Base-by-base conservation (phyloP, 345 rosid genomes). In the Aethionema arabicum region DNA sequence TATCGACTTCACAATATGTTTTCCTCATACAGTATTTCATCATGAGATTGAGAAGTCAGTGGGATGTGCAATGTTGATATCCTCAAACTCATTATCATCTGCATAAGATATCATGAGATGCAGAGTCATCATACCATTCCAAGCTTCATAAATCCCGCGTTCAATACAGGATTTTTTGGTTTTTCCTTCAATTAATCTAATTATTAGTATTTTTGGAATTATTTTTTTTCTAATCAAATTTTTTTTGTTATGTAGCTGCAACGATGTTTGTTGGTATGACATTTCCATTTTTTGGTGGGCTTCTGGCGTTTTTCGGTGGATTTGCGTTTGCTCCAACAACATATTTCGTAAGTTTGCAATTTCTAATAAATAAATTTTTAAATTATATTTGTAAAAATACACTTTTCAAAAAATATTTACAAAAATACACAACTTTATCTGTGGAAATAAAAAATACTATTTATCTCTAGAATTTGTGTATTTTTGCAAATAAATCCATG, bases 311-410 rank as follows among this genome's bases (percentile, higher is more conserved):
- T 79, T 85, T 88, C 12, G 96, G 96, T 48, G 96, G 96, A 73
- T 85, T 88, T 52, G 95, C 87, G 58, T 89, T 86, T 68, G 87
- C 96, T 11, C 91, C 95, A 5, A 89, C 96, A 8, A 81, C 96
- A 30, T 86, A 81, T 61, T 86, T 86, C 38, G 91, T 89, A 71
- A 81, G 91, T 44, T 40, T 30, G 11, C 36, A 9, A 31, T 52
- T 44, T 51, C 42, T 35, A n/a, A n/a, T n/a, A n/a, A n/a, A n/a
- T n/a, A n/a, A n/a, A n/a, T n/a, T n/a, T n/a, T n/a, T n/a, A n/a
- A n/a, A n/a, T n/a, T n/a, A n/a, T n/a, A n/a, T n/a, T n/a, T n/a
- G n/a, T n/a, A n/a, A n/a, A n/a, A n/a, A n/a, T n/a, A n/a, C n/a
- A n/a, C n/a, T n/a, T n/a, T n/a, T n/a, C n/a, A n/a, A n/a, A n/a